Conservation (phyloP, 2,329 filamentous ascomycete species). For the Xylariomycetidae sp. region DNA sequence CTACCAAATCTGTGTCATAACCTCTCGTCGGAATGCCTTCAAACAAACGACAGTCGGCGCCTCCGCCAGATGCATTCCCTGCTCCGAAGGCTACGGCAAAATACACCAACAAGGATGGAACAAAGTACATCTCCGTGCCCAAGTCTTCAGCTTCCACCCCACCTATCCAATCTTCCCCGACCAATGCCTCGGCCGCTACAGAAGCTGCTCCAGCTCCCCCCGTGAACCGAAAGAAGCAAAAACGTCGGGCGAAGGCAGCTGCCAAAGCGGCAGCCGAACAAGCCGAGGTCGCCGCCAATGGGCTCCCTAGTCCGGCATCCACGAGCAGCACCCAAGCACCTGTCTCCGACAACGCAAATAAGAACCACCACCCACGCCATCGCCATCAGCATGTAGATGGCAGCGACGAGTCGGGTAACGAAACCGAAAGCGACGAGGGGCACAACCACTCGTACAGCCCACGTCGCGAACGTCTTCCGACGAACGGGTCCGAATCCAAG, state of each 20-base stretch:
- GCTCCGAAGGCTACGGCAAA: constrained; percentile 51
- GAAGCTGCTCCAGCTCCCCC: constrained; percentile 34
- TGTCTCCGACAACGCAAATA: constrained; percentile 7
- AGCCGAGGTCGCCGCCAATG: constrained; percentile 38
- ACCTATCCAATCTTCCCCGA: constrained; percentile 50
- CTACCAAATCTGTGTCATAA: constrained; percentile 17
- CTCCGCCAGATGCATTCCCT: constrained; percentile 47
- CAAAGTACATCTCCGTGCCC: constrained; percentile 63
- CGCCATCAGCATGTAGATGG: constrained; percentile 35
- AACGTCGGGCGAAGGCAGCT: constrained; percentile 81
- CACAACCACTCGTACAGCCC: constrained; percentile 37
- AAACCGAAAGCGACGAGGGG: constrained; percentile 54
- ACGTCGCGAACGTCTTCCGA: constrained; percentile 34
- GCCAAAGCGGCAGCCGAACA: constrained; percentile 57
- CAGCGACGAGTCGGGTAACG: constrained; percentile 46
- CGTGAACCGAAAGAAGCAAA: constrained; percentile 93
- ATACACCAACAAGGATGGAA: constrained; percentile 65
- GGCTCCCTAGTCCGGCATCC: constrained; percentile 33
- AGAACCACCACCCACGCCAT: constrained; percentile 7
- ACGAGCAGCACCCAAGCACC: constrained; percentile 21
- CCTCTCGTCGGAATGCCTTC: constrained; percentile 38
- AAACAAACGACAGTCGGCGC: constrained; percentile 47
- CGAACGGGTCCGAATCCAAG: constrained; percentile 35
- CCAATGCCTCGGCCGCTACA: constrained; percentile 30
- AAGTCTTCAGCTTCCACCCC: constrained; percentile 48